These are phyloP conservation scores for Ascochyta pisi DNA, from an alignment of 2,329 filamentous ascomycete species.

Conservation along the genomic window DNA sequence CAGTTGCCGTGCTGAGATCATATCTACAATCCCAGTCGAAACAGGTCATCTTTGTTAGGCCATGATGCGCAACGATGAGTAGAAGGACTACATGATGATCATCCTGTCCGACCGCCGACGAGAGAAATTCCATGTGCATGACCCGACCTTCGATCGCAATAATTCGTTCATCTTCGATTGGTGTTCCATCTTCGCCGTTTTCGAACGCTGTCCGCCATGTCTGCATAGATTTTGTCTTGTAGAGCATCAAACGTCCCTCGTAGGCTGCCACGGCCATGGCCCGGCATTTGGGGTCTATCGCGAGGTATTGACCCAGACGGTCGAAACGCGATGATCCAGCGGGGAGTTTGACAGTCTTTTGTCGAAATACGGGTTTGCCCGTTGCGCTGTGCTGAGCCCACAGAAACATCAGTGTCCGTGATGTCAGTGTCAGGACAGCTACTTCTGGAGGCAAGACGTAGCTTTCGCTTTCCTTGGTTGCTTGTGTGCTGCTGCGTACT, in stretches of 20 bases:
- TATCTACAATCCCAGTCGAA: conserved; percentile 62
- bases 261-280: conserved; percentile 72
- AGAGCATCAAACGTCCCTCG: conserved; percentile 74
- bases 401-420: conserved; percentile 77
- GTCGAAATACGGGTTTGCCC: conserved; percentile 65
- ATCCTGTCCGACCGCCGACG: conserved; percentile 69
- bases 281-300: conserved; percentile 75
- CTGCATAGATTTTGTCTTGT: conserved; percentile 68
- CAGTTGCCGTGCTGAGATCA: conserved; percentile 35
- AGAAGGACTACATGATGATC: conserved; percentile 79
- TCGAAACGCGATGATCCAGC: conserved; percentile 60
- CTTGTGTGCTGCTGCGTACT: conserved; percentile 20
- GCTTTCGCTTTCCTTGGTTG: conserved; percentile 30
- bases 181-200: conserved; percentile 56
- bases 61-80: conserved; percentile 59
- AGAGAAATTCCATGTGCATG: conserved; percentile 84
- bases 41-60: conserved; percentile 56
- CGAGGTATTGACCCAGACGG: conserved; percentile 70
- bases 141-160: conserved; percentile 70
- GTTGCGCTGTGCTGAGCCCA: conserved; percentile 62
- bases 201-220: conserved; percentile 57
- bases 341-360: conserved; percentile 66
- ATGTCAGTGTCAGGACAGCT: conserved; percentile 77
- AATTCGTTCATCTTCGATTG: conserved; percentile 63
- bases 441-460: conserved; percentile 71